Conservation (phyloP, 768 basidiomycete genomes). For the Lactifluus hygrophoroides region DNA sequence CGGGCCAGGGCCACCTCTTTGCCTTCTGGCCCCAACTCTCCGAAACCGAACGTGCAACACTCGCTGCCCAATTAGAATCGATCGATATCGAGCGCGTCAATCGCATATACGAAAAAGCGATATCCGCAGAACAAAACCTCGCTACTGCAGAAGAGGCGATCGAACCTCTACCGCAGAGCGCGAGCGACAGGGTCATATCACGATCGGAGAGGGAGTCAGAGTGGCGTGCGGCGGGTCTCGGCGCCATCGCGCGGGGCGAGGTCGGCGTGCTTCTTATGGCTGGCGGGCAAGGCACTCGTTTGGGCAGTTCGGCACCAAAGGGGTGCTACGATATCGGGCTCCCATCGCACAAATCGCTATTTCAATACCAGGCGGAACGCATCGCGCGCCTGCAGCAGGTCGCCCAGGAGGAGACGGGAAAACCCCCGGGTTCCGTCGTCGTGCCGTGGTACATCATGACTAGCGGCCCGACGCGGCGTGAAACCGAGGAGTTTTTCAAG, state of each 20-base stretch:
- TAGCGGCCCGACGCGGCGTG: slow-evolving; percentile 84
- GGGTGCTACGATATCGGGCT: slow-evolving; percentile 97
- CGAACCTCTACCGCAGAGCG: slow-evolving; percentile 72
- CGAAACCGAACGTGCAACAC: slow-evolving; percentile 49
- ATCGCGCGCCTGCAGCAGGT: slow-evolving; percentile 76
- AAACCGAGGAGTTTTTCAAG: slow-evolving; percentile 80
- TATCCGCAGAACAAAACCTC: slow-evolving; percentile 51
- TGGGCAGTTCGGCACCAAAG: slow-evolving; percentile 89
- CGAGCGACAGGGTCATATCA: slow-evolving; percentile 54
- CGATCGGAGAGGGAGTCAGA: slow-evolving; percentile 47
- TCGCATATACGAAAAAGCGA: slow-evolving; percentile 71
- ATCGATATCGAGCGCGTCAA: slow-evolving; percentile 92
- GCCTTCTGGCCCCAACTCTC: slow-evolving; percentile 75
- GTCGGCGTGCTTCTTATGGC: slow-evolving; percentile 98
- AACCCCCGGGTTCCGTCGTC: slow-evolving; percentile 51
- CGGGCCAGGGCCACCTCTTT: slow-evolving; percentile 85
- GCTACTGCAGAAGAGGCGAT: slow-evolving; percentile 39
- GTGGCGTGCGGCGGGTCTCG: slow-evolving; percentile 75
- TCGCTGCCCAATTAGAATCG: slow-evolving; percentile 62
- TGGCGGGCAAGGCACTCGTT: slow-evolving; percentile 92
- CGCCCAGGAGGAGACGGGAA: slow-evolving; percentile 49
- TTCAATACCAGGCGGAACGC: slow-evolving; percentile 97
- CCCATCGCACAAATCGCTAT: slow-evolving; percentile 87
- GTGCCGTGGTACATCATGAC: slow-evolving; percentile 99
- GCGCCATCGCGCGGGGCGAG: slow-evolving; percentile 70